These are phyloP conservation scores for Ogataea saltuana DNA, from an alignment of 805 yeast species.

Conservation along the genomic window DNA sequence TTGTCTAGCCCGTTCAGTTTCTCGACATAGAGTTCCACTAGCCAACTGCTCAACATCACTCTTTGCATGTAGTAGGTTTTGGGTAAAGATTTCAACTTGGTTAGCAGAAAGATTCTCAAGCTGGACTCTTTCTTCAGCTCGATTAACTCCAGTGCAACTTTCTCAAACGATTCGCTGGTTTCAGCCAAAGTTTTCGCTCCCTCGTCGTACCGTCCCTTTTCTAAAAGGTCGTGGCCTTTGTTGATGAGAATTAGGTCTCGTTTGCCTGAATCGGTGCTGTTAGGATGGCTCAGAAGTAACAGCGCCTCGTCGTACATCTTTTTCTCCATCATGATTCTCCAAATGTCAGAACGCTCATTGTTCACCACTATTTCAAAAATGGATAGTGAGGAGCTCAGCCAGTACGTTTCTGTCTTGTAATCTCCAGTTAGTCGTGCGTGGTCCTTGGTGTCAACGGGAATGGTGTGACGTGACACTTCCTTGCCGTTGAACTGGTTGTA, in stretches of 20 bases:
- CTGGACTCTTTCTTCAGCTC: slow-evolving; percentile 44
- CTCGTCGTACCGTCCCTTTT: slow-evolving; percentile 28
- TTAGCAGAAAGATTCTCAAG: slow-evolving; percentile 45
- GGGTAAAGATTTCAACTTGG: slow-evolving; percentile 41
- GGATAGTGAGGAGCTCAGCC: slow-evolving; percentile 65
- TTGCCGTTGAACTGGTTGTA: slow-evolving; percentile 55
- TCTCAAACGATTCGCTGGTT: slow-evolving; percentile 68
- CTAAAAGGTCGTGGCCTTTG: slow-evolving; percentile 53
- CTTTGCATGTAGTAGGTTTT: slow-evolving; percentile 43
- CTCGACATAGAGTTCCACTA: slow-evolving; percentile 58
- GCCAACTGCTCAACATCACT: slow-evolving; percentile 62
- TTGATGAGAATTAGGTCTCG: slow-evolving; percentile 50
- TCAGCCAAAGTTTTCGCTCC: slow-evolving; percentile 62
- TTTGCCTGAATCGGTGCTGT: slow-evolving; percentile 39
- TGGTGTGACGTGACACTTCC: slow-evolving; percentile 41
- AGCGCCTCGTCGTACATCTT: slow-evolving; percentile 68
- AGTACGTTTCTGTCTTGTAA: slow-evolving; percentile 54
- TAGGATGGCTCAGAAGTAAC: slow-evolving; percentile 32
- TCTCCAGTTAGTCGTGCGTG: slow-evolving; percentile 54
- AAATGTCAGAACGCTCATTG: slow-evolving; percentile 71
- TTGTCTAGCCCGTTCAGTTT: slow-evolving; percentile 45
- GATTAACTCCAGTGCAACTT: slow-evolving; percentile 58
- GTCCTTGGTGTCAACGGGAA: slow-evolving; percentile 34
- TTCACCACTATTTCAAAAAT: slow-evolving; percentile 73
- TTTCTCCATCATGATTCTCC: slow-evolving; percentile 61